Percentiles rank a stretch among this genome's conserved stretches.
Conservation (phyloP, 1,139 yeast genomes). For the Kodamaea alishanica region DNA sequence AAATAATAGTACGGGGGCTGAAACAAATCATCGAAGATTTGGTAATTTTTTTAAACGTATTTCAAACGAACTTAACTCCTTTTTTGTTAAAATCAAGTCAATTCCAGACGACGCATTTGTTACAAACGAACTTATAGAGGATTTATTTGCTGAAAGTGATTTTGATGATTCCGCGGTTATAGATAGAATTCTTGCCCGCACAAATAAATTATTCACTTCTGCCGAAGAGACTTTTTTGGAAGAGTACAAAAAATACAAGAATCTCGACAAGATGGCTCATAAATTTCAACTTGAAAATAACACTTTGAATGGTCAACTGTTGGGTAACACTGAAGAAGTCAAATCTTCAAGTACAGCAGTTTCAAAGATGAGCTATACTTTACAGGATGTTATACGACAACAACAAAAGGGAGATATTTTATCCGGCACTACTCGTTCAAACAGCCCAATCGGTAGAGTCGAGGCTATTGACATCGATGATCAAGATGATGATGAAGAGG, state of each 20-base stretch:
- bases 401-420: slow-evolving; percentile 8
- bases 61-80: slow-evolving; percentile 32
- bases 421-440: slow-evolving; percentile 2
- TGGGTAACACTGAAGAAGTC: slow-evolving; percentile 17
- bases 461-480: slow-evolving; percentile 13
- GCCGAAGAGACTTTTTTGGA: slow-evolving; percentile 36
- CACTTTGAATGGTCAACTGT: slow-evolving; percentile 7
- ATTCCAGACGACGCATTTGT: slow-evolving; percentile 43
- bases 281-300: too few species aligned
- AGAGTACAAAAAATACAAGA: slow-evolving; percentile 32
- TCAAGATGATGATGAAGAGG: slow-evolving; percentile 8
- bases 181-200: slow-evolving; percentile 21
- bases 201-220: slow-evolving; percentile 21
- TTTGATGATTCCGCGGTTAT: slow-evolving; percentile 21
- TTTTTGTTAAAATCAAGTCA: slow-evolving; percentile 31
- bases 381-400: slow-evolving; percentile 30
- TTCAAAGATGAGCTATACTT: slow-evolving; percentile 17
- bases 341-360: slow-evolving; percentile 21
- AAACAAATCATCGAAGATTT: slow-evolving; percentile 1
- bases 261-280: slow-evolving; percentile 35
- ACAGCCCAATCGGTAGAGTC: slow-evolving; percentile 2
- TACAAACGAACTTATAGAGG: slow-evolving; percentile 40
- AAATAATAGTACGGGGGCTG: not conserved
- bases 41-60: slow-evolving; percentile 30
- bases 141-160: slow-evolving; percentile 40